phyloP scores from a whole-genome alignment of 768 basidiomycete species.

The Suillus bovinus region DNA sequence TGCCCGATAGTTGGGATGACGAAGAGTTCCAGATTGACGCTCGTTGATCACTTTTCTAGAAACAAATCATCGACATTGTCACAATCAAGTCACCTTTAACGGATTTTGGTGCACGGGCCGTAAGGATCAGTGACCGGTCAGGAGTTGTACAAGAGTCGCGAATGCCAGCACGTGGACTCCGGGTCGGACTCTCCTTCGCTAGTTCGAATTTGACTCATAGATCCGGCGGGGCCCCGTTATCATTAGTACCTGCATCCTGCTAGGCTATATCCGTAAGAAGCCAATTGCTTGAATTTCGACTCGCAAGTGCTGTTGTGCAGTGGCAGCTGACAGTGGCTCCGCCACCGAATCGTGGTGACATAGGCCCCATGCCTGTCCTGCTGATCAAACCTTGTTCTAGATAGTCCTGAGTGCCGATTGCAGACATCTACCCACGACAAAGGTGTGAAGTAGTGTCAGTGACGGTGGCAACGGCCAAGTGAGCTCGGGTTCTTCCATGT shows the following conservation, averaged over 20 bases:
- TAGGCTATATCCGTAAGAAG: background rate
- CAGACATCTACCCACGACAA: background rate
- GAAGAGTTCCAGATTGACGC: background rate
- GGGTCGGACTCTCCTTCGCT: background rate
- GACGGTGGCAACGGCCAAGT: background rate
- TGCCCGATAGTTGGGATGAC: background rate
- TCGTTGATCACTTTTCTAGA: background rate
- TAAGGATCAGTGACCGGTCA: background rate
- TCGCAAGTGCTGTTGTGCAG: background rate
- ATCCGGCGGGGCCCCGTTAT: background rate
- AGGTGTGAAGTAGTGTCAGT: background rate
- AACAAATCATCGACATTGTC: background rate
- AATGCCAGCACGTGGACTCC: background rate
- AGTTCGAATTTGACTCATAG: background rate
- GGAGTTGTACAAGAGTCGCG: background rate
- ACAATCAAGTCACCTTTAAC: background rate
- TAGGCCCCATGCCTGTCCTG: background rate
- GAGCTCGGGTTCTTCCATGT: conserved; percentile 3
- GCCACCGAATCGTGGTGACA: background rate
- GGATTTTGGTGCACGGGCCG: background rate
- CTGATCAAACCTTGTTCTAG: background rate
- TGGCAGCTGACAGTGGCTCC: background rate
- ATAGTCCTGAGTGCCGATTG: background rate
- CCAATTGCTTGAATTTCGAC: background rate
- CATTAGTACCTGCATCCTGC: background rate